Conservation (phyloP, 2,329 filamentous ascomycete genomes). For the Neocucurbitaria cava region DNA sequence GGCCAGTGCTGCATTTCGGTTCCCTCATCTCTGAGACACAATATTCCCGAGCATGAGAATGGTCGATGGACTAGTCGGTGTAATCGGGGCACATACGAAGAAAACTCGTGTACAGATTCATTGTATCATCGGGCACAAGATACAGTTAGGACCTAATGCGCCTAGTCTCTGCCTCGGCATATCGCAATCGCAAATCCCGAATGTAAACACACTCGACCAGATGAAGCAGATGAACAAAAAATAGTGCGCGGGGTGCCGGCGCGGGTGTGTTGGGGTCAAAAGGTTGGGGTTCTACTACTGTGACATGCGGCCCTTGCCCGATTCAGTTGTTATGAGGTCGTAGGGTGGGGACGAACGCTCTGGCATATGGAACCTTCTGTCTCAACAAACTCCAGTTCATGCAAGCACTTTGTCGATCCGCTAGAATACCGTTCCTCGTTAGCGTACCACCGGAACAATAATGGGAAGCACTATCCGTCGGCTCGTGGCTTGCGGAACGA, state of each 20-base stretch:
- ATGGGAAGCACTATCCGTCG: neutral
- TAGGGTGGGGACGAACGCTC: neutral
- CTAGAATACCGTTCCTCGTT: neutral
- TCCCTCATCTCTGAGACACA: no score
- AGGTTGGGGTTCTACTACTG: neutral
- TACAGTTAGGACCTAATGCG: conserved; percentile 4
- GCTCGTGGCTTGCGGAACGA: neutral
- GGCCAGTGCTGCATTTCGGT: no score
- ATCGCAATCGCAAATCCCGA: conserved; percentile 6
- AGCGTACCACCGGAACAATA: neutral
- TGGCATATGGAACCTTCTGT: neutral
- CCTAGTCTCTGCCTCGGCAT: conserved; percentile 1
- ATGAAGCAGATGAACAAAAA: neutral
- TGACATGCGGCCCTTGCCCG: neutral
- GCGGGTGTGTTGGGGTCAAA: neutral
- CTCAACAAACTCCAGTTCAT: neutral
- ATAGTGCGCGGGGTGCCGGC: neutral
- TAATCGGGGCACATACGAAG: no score
- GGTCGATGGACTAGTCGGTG: neutral
- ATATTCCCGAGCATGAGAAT: no score
- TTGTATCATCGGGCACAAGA: neutral
- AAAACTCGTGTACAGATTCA: neutral
- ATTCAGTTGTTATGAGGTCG: neutral
- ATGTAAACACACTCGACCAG: neutral
- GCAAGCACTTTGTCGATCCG: neutral